Conservation (phyloP, 2,329 filamentous ascomycete species). For the Aciculosporium take region DNA sequence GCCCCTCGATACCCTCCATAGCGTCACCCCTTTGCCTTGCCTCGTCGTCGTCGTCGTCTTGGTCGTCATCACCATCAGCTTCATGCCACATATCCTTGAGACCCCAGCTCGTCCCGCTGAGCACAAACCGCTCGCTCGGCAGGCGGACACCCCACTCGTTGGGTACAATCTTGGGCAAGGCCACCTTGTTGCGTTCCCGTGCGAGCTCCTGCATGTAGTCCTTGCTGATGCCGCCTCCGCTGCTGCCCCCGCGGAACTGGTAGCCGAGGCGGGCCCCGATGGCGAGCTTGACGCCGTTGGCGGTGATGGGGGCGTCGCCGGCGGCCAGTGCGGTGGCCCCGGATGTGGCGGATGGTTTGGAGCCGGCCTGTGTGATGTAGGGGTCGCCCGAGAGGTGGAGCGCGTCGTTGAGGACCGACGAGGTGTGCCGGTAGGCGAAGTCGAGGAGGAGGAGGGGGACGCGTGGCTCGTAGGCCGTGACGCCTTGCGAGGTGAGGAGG, state of each 20-base stretch:
- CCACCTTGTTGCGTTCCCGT: conserved; percentile 52
- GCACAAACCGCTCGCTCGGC: conserved; percentile 53
- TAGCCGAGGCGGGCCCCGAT: conserved; percentile 54
- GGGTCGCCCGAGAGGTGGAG: conserved; percentile 56
- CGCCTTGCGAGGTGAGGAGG: conserved; percentile 63
- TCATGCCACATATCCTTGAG: conserved; percentile 45
- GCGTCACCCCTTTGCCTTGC: conserved; percentile 27
- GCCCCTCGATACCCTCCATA: conserved; percentile 33
- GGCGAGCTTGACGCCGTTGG: conserved; percentile 57
- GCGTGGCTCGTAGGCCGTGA: conserved; percentile 66
- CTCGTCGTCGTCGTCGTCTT: conserved; percentile 24
- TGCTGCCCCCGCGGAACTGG: conserved; percentile 47
- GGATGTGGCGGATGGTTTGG: conserved; percentile 33
- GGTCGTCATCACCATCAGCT: conserved; percentile 28
- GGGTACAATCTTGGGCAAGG: conserved; percentile 45
- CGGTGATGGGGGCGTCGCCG: conserved; percentile 43
- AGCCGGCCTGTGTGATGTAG: conserved; percentile 44
- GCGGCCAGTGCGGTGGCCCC: conserved; percentile 34
- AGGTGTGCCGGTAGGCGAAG: conserved; percentile 74
- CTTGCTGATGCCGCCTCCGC: conserved; percentile 45
- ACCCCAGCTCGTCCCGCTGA: conserved; percentile 52
- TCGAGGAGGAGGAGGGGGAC: conserved; percentile 73
- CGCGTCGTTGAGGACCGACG: conserved; percentile 55
- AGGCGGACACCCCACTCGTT: conserved; percentile 55
- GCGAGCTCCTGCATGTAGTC: conserved; percentile 69